Evolutionary conservation across 2,329 filamentous ascomycete genomes (phyloP), one percentile per base, ranked within the genome.

Genomic region (Pochonia chlamydosporia): DNA sequence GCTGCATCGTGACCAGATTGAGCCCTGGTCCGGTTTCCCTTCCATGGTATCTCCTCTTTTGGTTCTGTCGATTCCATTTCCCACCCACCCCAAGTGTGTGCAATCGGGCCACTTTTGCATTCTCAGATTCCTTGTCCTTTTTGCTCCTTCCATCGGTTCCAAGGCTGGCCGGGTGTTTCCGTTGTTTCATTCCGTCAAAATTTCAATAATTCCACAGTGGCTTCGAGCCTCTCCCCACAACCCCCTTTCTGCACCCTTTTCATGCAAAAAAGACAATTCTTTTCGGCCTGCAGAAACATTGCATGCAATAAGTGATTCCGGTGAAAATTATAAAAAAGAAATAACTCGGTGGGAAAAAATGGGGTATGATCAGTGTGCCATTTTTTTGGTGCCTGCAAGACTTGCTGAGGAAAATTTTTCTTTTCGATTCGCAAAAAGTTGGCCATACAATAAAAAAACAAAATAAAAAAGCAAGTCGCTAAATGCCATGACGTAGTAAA

Each of bases 401-500:
- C 60, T 63, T 67, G 62, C 57, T 62, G 58, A 56, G 50, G 53
- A 56, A 54, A 28, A 48, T 52, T 60, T 62, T 55, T 52, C 50
- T 52, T 53, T 43, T 62, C 55, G 52, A 53, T 52, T 50, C 43
- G 58, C 57, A 58, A 56, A 59, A 57, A 56, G 23, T 39, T 6
- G n/a, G 20, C 31, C 11, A 36, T 41, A 33, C 28, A 31, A 30
- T 36, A 41, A 64, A 57, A 55, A 54, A 55, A 61, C 52, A 57
- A 54, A 56, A 54, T 57, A 59, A 54, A 48, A 54, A 63, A 60
- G 60, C 50, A 59, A 65, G 55, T 68, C 69, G 69, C 70, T 73
- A 70, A 68, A 73, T 72, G 69, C 70, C 65, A 66, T 66, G 63
- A 69, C 60, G 58, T 66, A 63, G 59, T 16, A 23, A 14, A 25